Conservation (phyloP, 2,329 filamentous ascomycete species). For the Sporothrix pseudoabietina region DNA sequence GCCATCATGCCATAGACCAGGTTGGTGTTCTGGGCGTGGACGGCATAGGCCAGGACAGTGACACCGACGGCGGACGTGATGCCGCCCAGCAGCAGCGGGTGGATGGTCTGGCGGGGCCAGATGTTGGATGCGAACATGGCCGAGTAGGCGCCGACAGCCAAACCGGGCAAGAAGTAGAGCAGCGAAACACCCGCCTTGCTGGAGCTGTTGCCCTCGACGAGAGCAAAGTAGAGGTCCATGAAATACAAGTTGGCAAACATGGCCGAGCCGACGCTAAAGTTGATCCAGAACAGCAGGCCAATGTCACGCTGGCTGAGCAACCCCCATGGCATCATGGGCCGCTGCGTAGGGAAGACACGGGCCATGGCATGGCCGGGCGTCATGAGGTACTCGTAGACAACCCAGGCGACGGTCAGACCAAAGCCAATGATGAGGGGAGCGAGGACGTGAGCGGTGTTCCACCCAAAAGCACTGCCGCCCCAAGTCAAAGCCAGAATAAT, state of each 20-base stretch:
- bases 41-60: slow-evolving; percentile 54
- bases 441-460: slow-evolving; percentile 53
- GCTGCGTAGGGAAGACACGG: slow-evolving; percentile 54
- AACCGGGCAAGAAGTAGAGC: slow-evolving; percentile 64
- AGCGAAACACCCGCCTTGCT: slow-evolving; percentile 49
- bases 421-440: slow-evolving; percentile 52
- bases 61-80: slow-evolving; percentile 61
- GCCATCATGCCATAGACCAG: slow-evolving; percentile 66
- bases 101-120: slow-evolving; percentile 64
- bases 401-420: slow-evolving; percentile 47
- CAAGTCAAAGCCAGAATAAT: slow-evolving; percentile 59
- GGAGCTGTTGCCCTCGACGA: slow-evolving; percentile 51
- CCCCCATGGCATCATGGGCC: slow-evolving; percentile 62
- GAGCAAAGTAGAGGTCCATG: slow-evolving; percentile 67
- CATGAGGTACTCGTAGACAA: slow-evolving; percentile 59
- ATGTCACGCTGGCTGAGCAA: slow-evolving; percentile 61
- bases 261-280: slow-evolving; percentile 60
- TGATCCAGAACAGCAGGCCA: slow-evolving; percentile 60
- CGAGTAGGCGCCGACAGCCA: slow-evolving; percentile 60
- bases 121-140: slow-evolving; percentile 63
- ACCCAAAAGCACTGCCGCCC: slow-evolving; percentile 57
- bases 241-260: slow-evolving; percentile 65
- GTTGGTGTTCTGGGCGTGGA: slow-evolving; percentile 1
- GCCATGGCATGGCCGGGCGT: slow-evolving; percentile 52
- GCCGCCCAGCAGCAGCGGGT: slow-evolving; percentile 58